A percentile compares a stretch with the other conserved stretches of the same genome.
These are phyloP conservation scores for Tilletia setariae DNA, from an alignment of 1,284 basidiomycete species.

Conservation along the genomic window DNA sequence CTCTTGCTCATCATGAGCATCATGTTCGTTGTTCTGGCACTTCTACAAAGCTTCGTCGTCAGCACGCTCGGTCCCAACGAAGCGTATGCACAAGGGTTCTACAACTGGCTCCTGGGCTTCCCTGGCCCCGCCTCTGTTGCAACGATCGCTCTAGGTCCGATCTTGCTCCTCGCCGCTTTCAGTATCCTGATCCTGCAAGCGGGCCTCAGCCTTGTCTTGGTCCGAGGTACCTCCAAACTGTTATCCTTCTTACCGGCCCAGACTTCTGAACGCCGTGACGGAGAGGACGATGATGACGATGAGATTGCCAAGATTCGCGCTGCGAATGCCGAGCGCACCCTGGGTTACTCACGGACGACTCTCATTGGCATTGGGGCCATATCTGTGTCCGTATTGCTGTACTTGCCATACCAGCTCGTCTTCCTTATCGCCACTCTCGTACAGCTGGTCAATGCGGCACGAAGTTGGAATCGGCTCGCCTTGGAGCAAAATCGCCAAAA, in stretches of 20 bases:
- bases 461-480: slow-evolving; percentile 18
- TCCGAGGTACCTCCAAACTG: neutral
- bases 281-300: neutral
- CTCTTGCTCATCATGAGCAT: slow-evolving; percentile 12
- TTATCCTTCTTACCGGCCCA: neutral
- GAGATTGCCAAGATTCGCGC: neutral
- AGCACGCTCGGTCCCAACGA: neutral
- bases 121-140: slow-evolving; percentile 1
- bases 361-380: slow-evolving; percentile 65
- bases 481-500: neutral
- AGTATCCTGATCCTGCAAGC: neutral
- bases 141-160: neutral
- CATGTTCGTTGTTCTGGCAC: neutral
- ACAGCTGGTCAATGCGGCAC: slow-evolving; percentile 60
- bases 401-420: slow-evolving; percentile 85
- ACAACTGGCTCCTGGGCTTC: slow-evolving; percentile 8
- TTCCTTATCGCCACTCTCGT: slow-evolving; percentile 76
- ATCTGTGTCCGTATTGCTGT: slow-evolving; percentile 66
- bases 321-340: too few species aligned
- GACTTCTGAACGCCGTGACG: neutral
- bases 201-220: neutral
- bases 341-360: slow-evolving; percentile 16
- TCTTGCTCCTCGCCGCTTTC: neutral
- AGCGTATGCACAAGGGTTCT: neutral
- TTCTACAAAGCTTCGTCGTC: neutral